These are phyloP conservation scores for Populus pruinosa DNA, from an alignment of 345 rosid genomes.

Conservation along the genomic window DNA sequence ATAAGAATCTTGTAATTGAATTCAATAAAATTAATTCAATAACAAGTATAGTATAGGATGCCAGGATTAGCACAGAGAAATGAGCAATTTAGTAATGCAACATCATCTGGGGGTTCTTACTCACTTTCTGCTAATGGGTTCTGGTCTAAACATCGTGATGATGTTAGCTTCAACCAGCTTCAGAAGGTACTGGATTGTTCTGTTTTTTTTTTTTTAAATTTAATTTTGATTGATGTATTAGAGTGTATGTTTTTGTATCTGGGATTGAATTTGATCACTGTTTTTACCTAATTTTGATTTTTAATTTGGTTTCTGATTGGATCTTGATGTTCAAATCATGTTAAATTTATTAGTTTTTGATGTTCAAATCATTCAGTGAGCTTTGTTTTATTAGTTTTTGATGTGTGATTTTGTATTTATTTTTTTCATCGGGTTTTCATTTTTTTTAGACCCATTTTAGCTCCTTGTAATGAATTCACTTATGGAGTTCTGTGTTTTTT, in stretches of 20 bases:
- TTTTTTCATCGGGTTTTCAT: neutral
- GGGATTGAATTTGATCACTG: conserved; percentile 28
- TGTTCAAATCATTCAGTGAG: conserved; percentile 3
- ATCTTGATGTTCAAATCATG: conserved; percentile 25
- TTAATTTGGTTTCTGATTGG: conserved; percentile 32
- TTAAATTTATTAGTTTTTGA: neutral
- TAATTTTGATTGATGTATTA: neutral
- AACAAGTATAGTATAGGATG: conserved; percentile 35
- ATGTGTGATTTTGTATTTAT: conserved; percentile 3
- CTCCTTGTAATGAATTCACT: neutral
- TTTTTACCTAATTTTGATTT: conserved; percentile 8
- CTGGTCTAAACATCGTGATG: conserved; percentile 73
- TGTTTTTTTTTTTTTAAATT: neutral
- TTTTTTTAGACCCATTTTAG: conserved; percentile 18
- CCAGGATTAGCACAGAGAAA: conserved; percentile 73
- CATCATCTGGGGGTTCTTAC: conserved; percentile 19
- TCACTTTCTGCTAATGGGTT: conserved; percentile 44
- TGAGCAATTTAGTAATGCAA: conserved; percentile 53
- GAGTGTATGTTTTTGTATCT: conserved; percentile 4
- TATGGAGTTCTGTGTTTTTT: neutral
- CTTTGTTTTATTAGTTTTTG: neutral
- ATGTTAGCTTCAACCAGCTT: conserved; percentile 67
- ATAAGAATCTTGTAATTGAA: neutral
- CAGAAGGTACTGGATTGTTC: conserved; percentile 55
- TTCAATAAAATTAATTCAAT: neutral